These are phyloP conservation scores for Clausena lansium DNA, from an alignment of 345 rosid species.

Conservation along the genomic window DNA sequence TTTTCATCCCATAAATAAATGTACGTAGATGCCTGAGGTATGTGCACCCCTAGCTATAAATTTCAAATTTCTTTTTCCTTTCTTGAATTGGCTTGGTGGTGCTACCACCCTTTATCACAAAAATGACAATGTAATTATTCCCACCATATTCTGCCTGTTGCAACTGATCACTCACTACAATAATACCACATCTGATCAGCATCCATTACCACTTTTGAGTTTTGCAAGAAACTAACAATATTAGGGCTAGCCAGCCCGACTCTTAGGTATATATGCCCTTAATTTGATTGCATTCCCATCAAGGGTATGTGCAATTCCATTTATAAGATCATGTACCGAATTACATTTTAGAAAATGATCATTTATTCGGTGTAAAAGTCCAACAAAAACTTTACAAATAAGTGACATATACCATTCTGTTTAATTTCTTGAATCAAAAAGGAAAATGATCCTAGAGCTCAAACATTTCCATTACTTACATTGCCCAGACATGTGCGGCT, in stretches of 20 bases:
- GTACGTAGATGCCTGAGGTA: neutral
- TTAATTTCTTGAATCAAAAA: constrained; percentile 16
- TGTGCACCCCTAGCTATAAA: neutral
- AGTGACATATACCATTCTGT: neutral
- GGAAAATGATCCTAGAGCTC: constrained; percentile 11
- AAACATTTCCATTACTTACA: constrained; percentile 15
- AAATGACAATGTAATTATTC: neutral
- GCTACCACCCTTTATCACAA: neutral
- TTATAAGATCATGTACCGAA: neutral
- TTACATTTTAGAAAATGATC: neutral
- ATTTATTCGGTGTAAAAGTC: neutral
- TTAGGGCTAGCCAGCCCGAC: too few species aligned
- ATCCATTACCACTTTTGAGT: neutral
- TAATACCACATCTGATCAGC: neutral
- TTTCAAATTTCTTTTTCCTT: neutral
- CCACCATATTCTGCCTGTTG: neutral
- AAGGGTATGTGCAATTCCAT: neutral
- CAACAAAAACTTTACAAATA: neutral
- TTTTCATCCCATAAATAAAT: neutral
- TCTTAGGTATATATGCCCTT: too few species aligned
- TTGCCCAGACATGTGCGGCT: constrained; percentile 9
- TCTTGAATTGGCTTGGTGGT: neutral
- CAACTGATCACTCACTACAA: neutral
- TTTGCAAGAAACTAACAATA: too few species aligned
- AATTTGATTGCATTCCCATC: neutral